Evolutionary conservation across 2,329 filamentous ascomycete species (phyloP).

Genomic region (Colletotrichum euphorbiae): DNA sequence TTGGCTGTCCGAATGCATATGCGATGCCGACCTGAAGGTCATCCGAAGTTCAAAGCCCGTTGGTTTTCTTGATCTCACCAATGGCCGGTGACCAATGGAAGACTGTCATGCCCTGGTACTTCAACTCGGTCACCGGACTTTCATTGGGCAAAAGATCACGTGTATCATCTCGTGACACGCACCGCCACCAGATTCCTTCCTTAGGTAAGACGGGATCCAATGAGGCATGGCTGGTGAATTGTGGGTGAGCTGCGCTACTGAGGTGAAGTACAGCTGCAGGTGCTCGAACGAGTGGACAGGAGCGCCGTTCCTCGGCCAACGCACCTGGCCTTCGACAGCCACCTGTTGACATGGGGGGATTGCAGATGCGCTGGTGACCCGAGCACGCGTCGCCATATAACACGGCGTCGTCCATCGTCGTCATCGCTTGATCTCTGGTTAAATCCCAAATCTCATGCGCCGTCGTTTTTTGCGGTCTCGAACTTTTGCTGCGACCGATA

Average conservation of each 20-base stretch:
- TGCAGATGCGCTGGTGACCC: slow-evolving; percentile 26
- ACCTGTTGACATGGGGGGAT: slow-evolving; percentile 19
- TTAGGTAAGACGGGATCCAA: background rate
- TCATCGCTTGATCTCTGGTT: background rate
- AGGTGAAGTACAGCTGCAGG: too few relatives aligned
- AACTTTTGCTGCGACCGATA: background rate
- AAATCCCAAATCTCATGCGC: background rate
- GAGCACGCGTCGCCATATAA: slow-evolving; percentile 37
- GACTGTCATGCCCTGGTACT: background rate
- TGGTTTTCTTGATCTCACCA: background rate
- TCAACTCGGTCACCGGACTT: slow-evolving; percentile 16
- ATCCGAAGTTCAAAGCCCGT: slow-evolving; percentile 16
- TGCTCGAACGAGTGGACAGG: background rate
- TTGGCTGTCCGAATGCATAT: slow-evolving; percentile 23
- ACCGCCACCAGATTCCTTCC: slow-evolving; percentile 17
- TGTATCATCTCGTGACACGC: slow-evolving; percentile 12
- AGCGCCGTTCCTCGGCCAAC: slow-evolving; percentile 37
- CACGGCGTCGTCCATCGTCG: background rate
- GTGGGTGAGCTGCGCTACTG: background rate
- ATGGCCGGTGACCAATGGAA: background rate
- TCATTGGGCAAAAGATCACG: slow-evolving; percentile 18
- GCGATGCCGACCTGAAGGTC: background rate
- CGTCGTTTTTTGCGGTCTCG: background rate
- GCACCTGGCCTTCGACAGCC: slow-evolving; percentile 7
- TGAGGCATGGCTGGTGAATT: slow-evolving; percentile 27